These are phyloP conservation scores for Cokeromyces recurvatus DNA, from an alignment of 371 early-diverging fungal genomes.

Conservation along the genomic window DNA sequence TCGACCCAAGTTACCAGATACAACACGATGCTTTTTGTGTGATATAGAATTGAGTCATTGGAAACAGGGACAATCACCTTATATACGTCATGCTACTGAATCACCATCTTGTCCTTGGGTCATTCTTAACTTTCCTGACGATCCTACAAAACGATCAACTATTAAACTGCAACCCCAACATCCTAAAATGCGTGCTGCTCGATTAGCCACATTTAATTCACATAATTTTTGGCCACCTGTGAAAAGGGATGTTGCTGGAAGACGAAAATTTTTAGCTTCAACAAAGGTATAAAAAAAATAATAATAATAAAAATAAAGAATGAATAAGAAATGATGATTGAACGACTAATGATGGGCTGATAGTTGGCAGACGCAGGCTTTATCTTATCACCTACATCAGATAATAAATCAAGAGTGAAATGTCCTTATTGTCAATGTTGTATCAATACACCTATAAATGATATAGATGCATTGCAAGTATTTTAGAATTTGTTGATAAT, in stretches of 20 bases:
- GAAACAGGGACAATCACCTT: conserved; percentile 19
- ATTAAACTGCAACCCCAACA: conserved; percentile 3
- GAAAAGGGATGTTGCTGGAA: too few species aligned
- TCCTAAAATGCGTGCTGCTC: conserved; percentile 12
- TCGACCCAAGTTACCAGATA: conserved; percentile 10
- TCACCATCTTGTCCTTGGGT: conserved; percentile 28
- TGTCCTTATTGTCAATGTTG: conserved; percentile 25
- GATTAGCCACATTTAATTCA: conserved; percentile 23
- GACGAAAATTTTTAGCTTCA: background rate
- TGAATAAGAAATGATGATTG: too few species aligned
- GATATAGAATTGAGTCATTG: conserved; percentile 28
- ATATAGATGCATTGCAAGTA: conserved; percentile 18
- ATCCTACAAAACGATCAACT: background rate
- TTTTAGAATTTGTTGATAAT: too few species aligned
- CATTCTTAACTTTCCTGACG: conserved; percentile 20
- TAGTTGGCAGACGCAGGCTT: conserved; percentile 38
- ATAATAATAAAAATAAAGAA: too few species aligned
- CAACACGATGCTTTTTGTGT: conserved; percentile 27
- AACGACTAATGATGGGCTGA: too few species aligned
- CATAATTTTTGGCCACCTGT: conserved; percentile 34
- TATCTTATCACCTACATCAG: conserved; percentile 18
- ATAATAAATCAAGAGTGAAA: conserved; percentile 6
- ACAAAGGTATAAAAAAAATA: too few species aligned
- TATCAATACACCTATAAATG: conserved; percentile 4
- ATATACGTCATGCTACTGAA: conserved; percentile 18